These are phyloP conservation scores for Grosmannia clavigera DNA, from an alignment of 2,329 filamentous ascomycete genomes.

Conservation along the genomic window DNA sequence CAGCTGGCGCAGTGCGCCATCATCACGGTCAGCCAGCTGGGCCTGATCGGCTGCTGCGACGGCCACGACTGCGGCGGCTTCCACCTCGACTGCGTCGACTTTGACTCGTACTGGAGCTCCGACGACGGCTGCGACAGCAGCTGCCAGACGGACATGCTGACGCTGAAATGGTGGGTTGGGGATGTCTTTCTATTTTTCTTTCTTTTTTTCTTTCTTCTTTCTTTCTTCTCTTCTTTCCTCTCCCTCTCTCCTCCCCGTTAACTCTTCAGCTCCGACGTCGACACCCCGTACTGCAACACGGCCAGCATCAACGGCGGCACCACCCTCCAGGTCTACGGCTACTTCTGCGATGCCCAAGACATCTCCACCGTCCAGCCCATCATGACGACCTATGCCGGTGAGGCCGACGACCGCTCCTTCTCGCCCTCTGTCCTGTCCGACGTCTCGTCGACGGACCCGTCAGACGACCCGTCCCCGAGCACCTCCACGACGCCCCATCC, in stretches of 20 bases:
- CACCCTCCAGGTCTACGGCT: conserved; percentile 8
- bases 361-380: conserved; percentile 3
- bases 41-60: no score
- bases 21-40: no score
- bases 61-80: no score
- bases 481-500: not conserved
- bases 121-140: no score
- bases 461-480: not conserved
- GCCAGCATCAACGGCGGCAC: conserved; percentile 9
- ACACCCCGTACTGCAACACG: conserved; percentile 9
- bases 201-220: not conserved
- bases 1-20: no score
- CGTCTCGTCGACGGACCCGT: not conserved
- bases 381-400: conserved; percentile 9
- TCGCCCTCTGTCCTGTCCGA: conserved; percentile 1
- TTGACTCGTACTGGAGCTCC: no score
- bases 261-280: conserved; percentile 7
- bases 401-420: conserved; percentile 10
- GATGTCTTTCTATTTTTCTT: no score
- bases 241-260: not conserved
- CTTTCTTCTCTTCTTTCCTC: not conserved
- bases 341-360: conserved; percentile 6
- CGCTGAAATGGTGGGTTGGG: no score
- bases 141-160: no score
- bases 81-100: no score